Conservation (phyloP, 2,329 filamentous ascomycete genomes). For the Keithomyces neogunnii region DNA sequence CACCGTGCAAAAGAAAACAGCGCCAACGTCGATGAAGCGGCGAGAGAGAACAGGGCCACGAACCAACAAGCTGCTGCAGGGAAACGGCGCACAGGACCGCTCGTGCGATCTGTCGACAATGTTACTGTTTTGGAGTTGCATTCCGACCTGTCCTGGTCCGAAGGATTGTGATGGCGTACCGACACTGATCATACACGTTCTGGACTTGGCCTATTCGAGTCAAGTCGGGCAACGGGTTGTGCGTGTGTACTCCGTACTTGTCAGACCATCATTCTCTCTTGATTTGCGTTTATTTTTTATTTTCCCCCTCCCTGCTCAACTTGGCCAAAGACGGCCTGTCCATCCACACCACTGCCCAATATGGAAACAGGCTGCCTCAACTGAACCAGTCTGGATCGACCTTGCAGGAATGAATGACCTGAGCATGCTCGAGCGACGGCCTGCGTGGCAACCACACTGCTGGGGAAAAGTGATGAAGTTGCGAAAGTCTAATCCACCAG, state of each 20-base stretch:
- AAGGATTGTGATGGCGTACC: not conserved
- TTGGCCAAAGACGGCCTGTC: not conserved
- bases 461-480: conserved; percentile 4
- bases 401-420: conserved; percentile 4
- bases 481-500: not conserved
- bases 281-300: no score
- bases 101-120: not conserved
- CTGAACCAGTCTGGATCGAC: conserved; percentile 4
- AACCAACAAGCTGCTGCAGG: not conserved
- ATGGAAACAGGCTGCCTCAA: conserved; percentile 2
- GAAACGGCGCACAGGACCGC: not conserved
- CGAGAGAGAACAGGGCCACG: not conserved
- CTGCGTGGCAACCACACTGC: not conserved
- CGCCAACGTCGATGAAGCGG: not conserved
- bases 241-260: no score
- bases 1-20: not conserved
- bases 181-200: not conserved
- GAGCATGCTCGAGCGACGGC: not conserved
- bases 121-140: not conserved
- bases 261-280: no score
- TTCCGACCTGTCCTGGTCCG: not conserved
- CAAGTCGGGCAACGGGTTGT: no score
- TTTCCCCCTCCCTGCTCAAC: no score
- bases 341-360: not conserved
- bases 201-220: no score